Evolutionary conservation across 768 basidiomycete genomes (phyloP).

Genomic region (Phlebiopsis gigantea): DNA sequence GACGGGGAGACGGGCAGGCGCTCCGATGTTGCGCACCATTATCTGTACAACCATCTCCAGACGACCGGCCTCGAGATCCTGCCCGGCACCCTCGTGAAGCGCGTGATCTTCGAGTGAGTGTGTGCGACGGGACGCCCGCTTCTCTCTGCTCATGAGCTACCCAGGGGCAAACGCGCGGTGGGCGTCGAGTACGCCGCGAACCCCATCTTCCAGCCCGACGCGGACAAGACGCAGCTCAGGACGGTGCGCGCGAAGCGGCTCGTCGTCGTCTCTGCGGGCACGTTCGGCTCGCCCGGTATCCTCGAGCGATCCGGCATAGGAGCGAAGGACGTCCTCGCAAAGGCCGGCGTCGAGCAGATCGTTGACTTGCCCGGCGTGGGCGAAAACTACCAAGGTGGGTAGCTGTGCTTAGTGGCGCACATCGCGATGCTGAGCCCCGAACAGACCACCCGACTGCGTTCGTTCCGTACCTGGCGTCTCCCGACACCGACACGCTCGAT

Average conservation of each 20-base stretch:
- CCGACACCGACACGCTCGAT: conserved; percentile 47
- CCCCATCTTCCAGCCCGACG: conserved; percentile 19
- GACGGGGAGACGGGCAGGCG: conserved; percentile 46
- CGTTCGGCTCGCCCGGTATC: conserved; percentile 43
- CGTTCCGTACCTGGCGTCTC: conserved; percentile 33
- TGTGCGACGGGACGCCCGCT: too few species aligned
- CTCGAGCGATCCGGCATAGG: conserved; percentile 53
- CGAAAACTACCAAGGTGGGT: conserved; percentile 34
- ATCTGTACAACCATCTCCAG: conserved; percentile 29
- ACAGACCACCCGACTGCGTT: conserved; percentile 28
- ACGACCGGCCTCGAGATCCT: conserved; percentile 25
- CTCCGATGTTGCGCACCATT: conserved; percentile 47
- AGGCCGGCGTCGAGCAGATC: conserved; percentile 25
- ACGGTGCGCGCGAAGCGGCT: conserved; percentile 29
- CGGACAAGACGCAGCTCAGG: background rate
- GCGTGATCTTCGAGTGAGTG: conserved; percentile 32
- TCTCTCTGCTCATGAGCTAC: background rate
- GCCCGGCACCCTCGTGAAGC: conserved; percentile 31
- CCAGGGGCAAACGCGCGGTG: conserved; percentile 31
- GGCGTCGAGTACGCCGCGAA: conserved; percentile 35
- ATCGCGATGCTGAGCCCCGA: too few species aligned
- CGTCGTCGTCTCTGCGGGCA: conserved; percentile 36
- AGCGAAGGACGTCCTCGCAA: conserved; percentile 24
- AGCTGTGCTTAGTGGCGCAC: background rate
- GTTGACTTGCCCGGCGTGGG: conserved; percentile 41